A percentile compares a stretch with the other conserved stretches of the same genome.
phyloP scores from a whole-genome alignment of 768 basidiomycete genomes.

The Leccinum ochraceum region DNA sequence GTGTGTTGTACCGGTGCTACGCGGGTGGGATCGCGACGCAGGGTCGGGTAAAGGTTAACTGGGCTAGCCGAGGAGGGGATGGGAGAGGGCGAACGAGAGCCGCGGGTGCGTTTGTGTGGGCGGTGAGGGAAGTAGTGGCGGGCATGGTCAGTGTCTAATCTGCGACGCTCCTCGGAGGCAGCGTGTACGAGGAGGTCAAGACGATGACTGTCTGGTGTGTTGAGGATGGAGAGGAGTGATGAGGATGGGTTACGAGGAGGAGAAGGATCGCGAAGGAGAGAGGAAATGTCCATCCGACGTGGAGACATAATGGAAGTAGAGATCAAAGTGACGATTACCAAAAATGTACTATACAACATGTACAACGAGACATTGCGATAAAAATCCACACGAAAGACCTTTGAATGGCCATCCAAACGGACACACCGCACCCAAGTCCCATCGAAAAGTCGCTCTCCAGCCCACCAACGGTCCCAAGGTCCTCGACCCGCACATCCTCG shows the following conservation, averaged over 20 bases:
- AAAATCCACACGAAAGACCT: conserved; percentile 58
- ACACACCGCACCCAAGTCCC: conserved; percentile 88
- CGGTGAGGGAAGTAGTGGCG: conserved; percentile 8
- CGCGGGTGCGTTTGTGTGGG: conserved; percentile 25
- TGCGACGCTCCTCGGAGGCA: conserved; percentile 63
- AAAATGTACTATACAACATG: conserved; percentile 36
- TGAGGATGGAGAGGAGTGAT: conserved; percentile 24
- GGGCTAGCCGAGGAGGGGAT: conserved; percentile 24
- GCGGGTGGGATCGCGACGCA: conserved; percentile 21
- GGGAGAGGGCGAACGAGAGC: conserved; percentile 16
- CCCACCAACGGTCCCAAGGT: conserved; percentile 86
- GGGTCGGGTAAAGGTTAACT: conserved; percentile 22
- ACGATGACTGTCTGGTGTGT: conserved; percentile 26
- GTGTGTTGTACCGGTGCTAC: no score
- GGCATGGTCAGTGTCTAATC: conserved; percentile 33
- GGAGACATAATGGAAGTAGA: conserved; percentile 47
- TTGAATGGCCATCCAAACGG: conserved; percentile 59
- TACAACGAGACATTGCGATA: conserved; percentile 93
- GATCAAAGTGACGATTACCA: neutral
- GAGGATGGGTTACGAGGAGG: conserved; percentile 24
- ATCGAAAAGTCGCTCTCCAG: conserved; percentile 71
- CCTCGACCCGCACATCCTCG: conserved; percentile 74
- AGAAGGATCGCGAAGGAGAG: conserved; percentile 53
- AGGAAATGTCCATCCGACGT: conserved; percentile 73
- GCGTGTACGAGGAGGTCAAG: conserved; percentile 73